Percentiles rank a stretch among this genome's conserved stretches.
These are phyloP conservation scores for Saturnispora halmiae DNA, from an alignment of 805 yeast genomes.

Conservation along the genomic window DNA sequence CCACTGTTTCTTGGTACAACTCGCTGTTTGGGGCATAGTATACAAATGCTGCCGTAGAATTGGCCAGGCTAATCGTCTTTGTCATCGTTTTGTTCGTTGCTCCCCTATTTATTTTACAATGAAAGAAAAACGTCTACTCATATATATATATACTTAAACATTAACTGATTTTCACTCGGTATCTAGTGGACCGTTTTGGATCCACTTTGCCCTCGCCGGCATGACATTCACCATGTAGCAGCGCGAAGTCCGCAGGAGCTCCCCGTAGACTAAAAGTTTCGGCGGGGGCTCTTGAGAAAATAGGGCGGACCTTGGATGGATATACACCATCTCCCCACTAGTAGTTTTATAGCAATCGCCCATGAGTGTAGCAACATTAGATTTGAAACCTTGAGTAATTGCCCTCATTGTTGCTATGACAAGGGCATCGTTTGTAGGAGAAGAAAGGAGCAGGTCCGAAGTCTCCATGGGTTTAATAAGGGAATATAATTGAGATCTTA, in stretches of 20 bases:
- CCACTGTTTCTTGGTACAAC: conserved; percentile 37
- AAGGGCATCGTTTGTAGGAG: too few relatives aligned
- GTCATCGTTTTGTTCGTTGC: conserved; percentile 43
- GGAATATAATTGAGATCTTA: conserved; percentile 57
- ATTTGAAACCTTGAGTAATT: conserved; percentile 59
- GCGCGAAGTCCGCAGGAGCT: conserved; percentile 72
- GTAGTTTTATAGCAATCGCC: conserved; percentile 66
- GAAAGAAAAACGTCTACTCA: too few relatives aligned
- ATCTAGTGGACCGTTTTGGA: too few relatives aligned
- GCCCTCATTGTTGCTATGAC: conserved; percentile 53
- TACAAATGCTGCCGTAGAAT: conserved; percentile 46
- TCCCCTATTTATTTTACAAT: too few relatives aligned
- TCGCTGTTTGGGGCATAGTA: conserved; percentile 42
- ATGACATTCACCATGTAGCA: conserved; percentile 83
- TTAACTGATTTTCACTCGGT: too few relatives aligned
- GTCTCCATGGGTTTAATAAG: too few relatives aligned
- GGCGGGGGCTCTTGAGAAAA: conserved; percentile 63
- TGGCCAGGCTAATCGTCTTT: conserved; percentile 30
- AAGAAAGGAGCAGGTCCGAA: too few relatives aligned
- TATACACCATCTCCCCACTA: conserved; percentile 58
- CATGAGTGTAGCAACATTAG: conserved; percentile 51
- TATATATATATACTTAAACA: too few relatives aligned
- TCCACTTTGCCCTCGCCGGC: too few relatives aligned
- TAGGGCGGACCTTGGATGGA: conserved; percentile 82
- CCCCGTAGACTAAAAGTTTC: conserved; percentile 67